A percentile compares a stretch with the other conserved stretches of the same genome.
Conservation (phyloP, 495 filamentous ascomycete species). For the Beverwykella pulmonaria region DNA sequence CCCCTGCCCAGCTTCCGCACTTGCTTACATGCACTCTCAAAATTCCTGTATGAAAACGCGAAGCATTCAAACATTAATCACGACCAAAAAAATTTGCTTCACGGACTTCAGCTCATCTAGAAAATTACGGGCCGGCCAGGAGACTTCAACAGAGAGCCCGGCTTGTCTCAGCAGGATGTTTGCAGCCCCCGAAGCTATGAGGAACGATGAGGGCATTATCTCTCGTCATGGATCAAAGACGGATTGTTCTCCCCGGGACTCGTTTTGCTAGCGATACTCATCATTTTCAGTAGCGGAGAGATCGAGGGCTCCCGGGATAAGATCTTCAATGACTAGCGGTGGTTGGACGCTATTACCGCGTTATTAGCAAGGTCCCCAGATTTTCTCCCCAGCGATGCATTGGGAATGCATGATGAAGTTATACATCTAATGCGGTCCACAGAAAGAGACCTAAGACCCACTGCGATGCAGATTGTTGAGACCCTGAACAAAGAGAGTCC, state of each 20-base stretch:
- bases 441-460: too few relatives aligned
- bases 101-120: conserved; percentile 30
- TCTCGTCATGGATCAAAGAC: conserved; percentile 14
- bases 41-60: conserved; percentile 21
- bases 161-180: conserved; percentile 5
- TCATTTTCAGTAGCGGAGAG: neutral
- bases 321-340: too few relatives aligned
- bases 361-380: too few relatives aligned
- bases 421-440: too few relatives aligned
- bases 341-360: too few relatives aligned
- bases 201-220: neutral
- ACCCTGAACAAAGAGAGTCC: too few relatives aligned
- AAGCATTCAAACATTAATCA: conserved; percentile 29
- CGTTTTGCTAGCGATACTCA: conserved; percentile 26
- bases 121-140: neutral
- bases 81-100: neutral
- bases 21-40: conserved; percentile 22
- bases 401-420: too few relatives aligned
- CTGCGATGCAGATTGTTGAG: too few relatives aligned
- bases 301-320: too few relatives aligned
- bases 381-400: too few relatives aligned
- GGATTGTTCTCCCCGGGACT: conserved; percentile 28
- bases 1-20: conserved; percentile 9
- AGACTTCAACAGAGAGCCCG: conserved; percentile 17
- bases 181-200: conserved; percentile 12